phyloP scores from a whole-genome alignment of 768 basidiomycete species.

The Tulasnella sp. region DNA sequence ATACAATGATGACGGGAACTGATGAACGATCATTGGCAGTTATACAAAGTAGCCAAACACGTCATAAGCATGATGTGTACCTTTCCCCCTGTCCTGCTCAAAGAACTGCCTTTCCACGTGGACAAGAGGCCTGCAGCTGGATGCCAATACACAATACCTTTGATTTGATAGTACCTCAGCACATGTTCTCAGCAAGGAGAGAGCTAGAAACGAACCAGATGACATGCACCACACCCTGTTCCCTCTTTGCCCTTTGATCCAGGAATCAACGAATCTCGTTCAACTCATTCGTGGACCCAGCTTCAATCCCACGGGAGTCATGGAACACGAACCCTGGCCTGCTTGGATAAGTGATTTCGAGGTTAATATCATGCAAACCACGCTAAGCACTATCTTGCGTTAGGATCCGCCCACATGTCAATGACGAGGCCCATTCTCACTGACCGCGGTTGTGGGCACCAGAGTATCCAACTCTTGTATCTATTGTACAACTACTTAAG shows the following conservation, averaged over 20 bases:
- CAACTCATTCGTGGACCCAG: conserved; percentile 15
- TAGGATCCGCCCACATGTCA: too few species aligned
- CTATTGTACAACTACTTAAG: too few species aligned
- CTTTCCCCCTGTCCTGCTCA: not conserved
- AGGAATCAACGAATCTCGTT: not conserved
- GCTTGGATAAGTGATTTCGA: conserved; percentile 22
- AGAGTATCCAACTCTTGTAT: too few species aligned
- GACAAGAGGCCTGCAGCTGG: too few species aligned
- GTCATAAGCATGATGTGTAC: not conserved
- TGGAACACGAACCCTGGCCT: conserved; percentile 26
- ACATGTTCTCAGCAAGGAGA: not conserved
- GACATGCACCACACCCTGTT: not conserved
- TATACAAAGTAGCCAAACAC: not conserved
- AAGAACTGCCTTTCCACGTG: not conserved
- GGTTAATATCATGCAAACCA: conserved; percentile 23
- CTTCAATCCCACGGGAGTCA: conserved; percentile 26
- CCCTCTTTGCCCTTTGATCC: not conserved
- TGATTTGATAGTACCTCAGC: too few species aligned
- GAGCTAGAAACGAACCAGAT: not conserved
- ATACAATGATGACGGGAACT: not conserved
- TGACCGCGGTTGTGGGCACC: too few species aligned
- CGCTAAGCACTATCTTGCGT: conserved; percentile 16
- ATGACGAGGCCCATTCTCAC: too few species aligned
- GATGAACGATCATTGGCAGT: not conserved
- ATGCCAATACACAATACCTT: not conserved